Conservation (phyloP, 495 filamentous ascomycete species). For the Penicillium steckii region DNA sequence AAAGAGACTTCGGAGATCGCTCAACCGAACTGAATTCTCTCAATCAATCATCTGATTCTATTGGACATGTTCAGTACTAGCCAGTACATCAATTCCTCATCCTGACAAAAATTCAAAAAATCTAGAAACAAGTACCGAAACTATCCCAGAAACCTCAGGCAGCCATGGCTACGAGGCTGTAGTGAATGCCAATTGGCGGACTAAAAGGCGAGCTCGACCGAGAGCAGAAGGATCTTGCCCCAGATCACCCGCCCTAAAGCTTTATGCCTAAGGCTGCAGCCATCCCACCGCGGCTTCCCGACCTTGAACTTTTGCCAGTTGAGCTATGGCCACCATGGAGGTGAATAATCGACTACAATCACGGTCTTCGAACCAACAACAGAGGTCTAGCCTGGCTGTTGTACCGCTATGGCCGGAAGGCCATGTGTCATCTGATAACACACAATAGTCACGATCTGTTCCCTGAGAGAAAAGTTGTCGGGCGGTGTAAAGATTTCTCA, state of each 20-base stretch:
- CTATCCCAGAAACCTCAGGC: not conserved
- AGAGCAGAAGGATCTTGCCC: conserved; percentile 1
- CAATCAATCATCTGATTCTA: not conserved
- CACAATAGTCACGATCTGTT: no score
- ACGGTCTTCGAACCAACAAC: not conserved
- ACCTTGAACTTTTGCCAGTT: not conserved
- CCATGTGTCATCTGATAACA: no score
- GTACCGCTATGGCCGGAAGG: no score
- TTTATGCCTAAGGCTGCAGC: not conserved
- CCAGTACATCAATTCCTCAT: not conserved
- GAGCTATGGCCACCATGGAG: not conserved
- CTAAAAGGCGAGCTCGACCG: conserved; percentile 2
- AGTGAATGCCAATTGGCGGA: conserved; percentile 3
- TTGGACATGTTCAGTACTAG: not conserved
- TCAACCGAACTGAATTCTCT: not conserved
- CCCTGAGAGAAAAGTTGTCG: no score
- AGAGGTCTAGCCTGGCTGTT: no score
- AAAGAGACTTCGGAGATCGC: not conserved
- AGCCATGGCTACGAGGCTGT: conserved; percentile 2
- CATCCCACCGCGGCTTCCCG: not conserved
- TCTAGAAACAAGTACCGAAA: conserved; percentile 1
- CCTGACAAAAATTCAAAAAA: not conserved
- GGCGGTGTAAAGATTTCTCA: no score
- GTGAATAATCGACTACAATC: not conserved
- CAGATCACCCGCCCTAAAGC: not conserved